Evolutionary conservation across 2,329 filamentous ascomycete genomes (phyloP).

Genomic region (Dothideomycetes sp.): DNA sequence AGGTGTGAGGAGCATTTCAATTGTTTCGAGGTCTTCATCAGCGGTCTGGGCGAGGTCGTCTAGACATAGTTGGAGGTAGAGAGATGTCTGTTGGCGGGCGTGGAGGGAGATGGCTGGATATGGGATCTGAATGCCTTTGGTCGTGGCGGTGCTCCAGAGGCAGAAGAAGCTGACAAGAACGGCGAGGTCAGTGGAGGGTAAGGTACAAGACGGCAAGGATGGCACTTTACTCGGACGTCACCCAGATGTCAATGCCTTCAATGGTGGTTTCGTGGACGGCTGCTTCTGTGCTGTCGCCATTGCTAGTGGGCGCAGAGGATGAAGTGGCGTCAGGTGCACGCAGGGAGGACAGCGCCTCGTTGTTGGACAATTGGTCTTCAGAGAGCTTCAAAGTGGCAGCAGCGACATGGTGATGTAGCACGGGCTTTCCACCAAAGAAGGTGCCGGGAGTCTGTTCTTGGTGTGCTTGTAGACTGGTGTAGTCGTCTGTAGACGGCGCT

Average conservation of each 20-base stretch:
- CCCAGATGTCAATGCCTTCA: constrained; percentile 38
- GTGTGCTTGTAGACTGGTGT: constrained; percentile 57
- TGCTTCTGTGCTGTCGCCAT: constrained; percentile 16
- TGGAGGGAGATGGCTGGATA: constrained; percentile 70
- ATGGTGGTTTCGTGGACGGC: constrained; percentile 21
- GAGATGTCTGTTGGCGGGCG: constrained; percentile 54
- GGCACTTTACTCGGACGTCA: constrained; percentile 34
- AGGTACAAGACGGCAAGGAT: not conserved
- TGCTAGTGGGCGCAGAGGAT: constrained; percentile 10
- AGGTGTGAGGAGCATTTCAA: constrained; percentile 61
- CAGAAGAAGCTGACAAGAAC: constrained; percentile 43
- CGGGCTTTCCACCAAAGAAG: constrained; percentile 62
- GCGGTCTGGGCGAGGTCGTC: constrained; percentile 47
- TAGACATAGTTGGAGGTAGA: constrained; percentile 62
- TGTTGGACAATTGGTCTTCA: constrained; percentile 43
- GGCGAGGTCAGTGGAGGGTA: not conserved
- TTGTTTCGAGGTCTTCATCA: constrained; percentile 54
- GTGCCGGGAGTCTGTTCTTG: constrained; percentile 62
- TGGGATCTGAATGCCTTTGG: constrained; percentile 57
- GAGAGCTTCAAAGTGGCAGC: constrained; percentile 51
- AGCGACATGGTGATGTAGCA: constrained; percentile 56
- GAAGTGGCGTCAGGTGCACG: constrained; percentile 33
- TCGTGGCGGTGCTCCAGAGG: constrained; percentile 51
- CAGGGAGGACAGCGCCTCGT: constrained; percentile 40
- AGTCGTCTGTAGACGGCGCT: constrained; percentile 50